A percentile compares a stretch with the other conserved stretches of the same genome.
phyloP scores from a whole-genome alignment of 1,139 yeast genomes.

The Arxiozyma slooffiae region DNA sequence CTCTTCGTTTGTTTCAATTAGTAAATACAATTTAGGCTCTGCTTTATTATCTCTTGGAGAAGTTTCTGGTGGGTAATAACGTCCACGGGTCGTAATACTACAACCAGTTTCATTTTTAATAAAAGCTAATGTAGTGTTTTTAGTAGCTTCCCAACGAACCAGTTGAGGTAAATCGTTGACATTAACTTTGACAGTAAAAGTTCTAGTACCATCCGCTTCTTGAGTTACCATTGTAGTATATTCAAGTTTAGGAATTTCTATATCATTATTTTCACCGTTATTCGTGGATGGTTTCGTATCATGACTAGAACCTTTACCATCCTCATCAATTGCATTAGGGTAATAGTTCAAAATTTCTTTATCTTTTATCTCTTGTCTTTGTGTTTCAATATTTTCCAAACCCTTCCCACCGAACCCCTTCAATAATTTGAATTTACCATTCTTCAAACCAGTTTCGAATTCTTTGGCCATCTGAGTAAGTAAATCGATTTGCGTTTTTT shows the following conservation, averaged over 20 bases:
- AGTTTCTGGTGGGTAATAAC: conserved; percentile 51
- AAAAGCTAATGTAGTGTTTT: conserved; percentile 52
- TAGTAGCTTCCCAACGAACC: conserved; percentile 76
- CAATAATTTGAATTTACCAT: conserved; percentile 57
- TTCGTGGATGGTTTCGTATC: conserved; percentile 9
- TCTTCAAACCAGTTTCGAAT: conserved; percentile 54
- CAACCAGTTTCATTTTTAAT: conserved; percentile 67
- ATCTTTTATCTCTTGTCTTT: conserved; percentile 48
- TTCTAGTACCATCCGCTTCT: conserved; percentile 46
- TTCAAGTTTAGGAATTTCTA: conserved; percentile 49
- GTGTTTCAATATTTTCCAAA: conserved; percentile 64
- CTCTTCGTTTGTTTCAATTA: conserved; percentile 70
- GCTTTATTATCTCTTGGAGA: conserved; percentile 39
- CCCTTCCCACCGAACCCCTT: conserved; percentile 95
- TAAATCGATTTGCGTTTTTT: conserved; percentile 34
- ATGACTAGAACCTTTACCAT: conserved; percentile 20
- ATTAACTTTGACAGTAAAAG: conserved; percentile 60
- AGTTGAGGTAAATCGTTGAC: conserved; percentile 82
- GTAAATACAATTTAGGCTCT: conserved; percentile 66
- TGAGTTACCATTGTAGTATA: conserved; percentile 21
- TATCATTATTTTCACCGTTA: conserved; percentile 38
- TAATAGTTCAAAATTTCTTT: conserved; percentile 39
- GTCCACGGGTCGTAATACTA: conserved; percentile 78
- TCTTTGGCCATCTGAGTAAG: conserved; percentile 44
- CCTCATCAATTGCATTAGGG: conserved; percentile 18